Base-by-base conservation (phyloP, 1,284 basidiomycete genomes). In the Irpex lacteus region DNA sequence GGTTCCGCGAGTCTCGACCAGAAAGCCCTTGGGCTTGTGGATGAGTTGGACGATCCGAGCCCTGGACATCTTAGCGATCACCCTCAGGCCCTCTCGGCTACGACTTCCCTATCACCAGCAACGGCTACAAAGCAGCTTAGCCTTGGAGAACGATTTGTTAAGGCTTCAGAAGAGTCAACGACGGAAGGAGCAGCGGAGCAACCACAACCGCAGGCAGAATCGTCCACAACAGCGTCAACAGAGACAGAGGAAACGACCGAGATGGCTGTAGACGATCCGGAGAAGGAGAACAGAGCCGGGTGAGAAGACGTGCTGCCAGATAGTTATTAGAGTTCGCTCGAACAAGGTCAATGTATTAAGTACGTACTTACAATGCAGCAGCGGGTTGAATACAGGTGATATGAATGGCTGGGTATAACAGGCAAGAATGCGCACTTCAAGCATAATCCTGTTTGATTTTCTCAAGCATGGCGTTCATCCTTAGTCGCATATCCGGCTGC, bases 41-140 rank as follows among this genome's bases (percentile, higher is more conserved):
- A 94, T 68, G 92, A 94, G 73, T 76, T 94, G 67, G 92, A 94
- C 69, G 89, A 93, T 74, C 91, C 91, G 2, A 80, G 84, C 60
- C 91, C 91, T 13, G 91, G 90, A 26, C 91, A 94, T 74, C 79
- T 94, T 80, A 91, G 91, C 69, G 88, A 92, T 58, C 87, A 86
- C 70, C 91, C 91, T 2, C 89, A 84, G 8, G 81, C 91, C 0
- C 76, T 94, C 55, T 85, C 84, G 7, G 78, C 89, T 1, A 86
- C 87, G n/a, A 91, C 89, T 5, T 85, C 86, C 40, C 65, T 77
- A 19, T 65, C 62, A 0, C 69, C 78, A 26, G 11, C 18, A 36
- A 36, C 59, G 8, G 40, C 15, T 1, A 61, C 68, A 11, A 71
- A 72, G 59, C 85, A 87, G n/a, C 79, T 87, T 40, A 89, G 81